Evolutionary conservation across 352 stramenopile genomes (phyloP).

Genomic region (Phytophthora constricta): DNA sequence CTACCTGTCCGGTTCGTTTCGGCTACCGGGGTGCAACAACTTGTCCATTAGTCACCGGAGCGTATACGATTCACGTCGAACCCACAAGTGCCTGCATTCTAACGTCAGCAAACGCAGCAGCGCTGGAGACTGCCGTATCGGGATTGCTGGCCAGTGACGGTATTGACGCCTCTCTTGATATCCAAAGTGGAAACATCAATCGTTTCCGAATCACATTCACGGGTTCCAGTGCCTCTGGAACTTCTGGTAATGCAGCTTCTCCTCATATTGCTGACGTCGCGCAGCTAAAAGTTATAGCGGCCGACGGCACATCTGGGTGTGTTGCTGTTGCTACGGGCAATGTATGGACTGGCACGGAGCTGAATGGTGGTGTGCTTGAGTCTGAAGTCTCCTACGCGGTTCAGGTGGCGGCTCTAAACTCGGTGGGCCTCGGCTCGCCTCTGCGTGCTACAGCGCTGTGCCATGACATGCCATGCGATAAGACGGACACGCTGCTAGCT

Average conservation of each 20-base stretch:
- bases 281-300: slow-evolving; percentile 54
- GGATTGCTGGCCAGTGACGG: slow-evolving; percentile 60
- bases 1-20: slow-evolving; percentile 48
- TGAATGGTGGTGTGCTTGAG: slow-evolving; percentile 82
- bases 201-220: slow-evolving; percentile 91
- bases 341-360: slow-evolving; percentile 68
- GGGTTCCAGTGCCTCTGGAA: slow-evolving; percentile 67
- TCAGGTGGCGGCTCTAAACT: slow-evolving; percentile 89
- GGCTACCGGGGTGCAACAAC: slow-evolving; percentile 5
- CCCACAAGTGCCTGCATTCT: slow-evolving; percentile 59
- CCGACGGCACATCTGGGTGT: slow-evolving; percentile 67
- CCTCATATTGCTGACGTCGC: slow-evolving; percentile 37
- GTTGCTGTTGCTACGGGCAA: slow-evolving; percentile 53
- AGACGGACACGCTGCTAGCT: slow-evolving; percentile 41
- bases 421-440: slow-evolving; percentile 73
- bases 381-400: slow-evolving; percentile 91
- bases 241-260: slow-evolving; percentile 14
- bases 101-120: slow-evolving; percentile 32
- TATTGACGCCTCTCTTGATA: slow-evolving; percentile 62
- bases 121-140: slow-evolving; percentile 42
- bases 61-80: slow-evolving; percentile 60
- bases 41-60: slow-evolving; percentile 47
- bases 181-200: slow-evolving; percentile 30
- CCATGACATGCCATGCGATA: slow-evolving; percentile 61
- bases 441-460: slow-evolving; percentile 50